Evolutionary conservation across 495 filamentous ascomycete genomes (phyloP), one percentile per base, ranked within the genome.

Genomic region (Achaetomiella virescens): DNA sequence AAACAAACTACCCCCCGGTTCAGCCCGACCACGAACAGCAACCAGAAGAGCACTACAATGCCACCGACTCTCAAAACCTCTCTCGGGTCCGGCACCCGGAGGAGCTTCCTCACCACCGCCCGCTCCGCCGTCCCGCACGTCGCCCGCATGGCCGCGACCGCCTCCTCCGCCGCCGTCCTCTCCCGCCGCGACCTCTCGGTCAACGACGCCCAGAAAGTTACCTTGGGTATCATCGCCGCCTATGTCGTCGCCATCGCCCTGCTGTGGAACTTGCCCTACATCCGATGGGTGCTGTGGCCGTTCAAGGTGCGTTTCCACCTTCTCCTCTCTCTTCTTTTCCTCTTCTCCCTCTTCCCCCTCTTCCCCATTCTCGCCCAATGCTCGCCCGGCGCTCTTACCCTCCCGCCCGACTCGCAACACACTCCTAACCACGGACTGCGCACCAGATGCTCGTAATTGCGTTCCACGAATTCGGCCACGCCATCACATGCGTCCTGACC

Each of bases 401-500:
- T 41, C 25, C 20, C 25, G 3, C 5, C 2, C 33, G 1, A 14
- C 2, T 36, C 6, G 6, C 29, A 51, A 3, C 8, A n/a, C 29
- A 2, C 42, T 4, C 33, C 38, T 20, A 59, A 29, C 41, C 56
- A 84, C 3, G 25, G 14, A 10, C 47, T 40, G 3, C 22, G 8
- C 12, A 20, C 12, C 17, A 56, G 84, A 91, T 91, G 87, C 79
- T 91, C 33, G 86, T 90, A 11, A 91, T 91, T 48, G 87, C 87
- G 29, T 91, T 90, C 71, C 87, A 91, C 74, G 87, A 91, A 67
- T 91, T 90, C 68, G 80, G 84, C 29, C 87, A 91, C 72, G 87
- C 87, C 42, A 83, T 86, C 59, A 83, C 84, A 6, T 84, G 86
- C 38, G 78, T 81, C 59, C 81, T 84, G 44, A 91, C 87, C 0